Percentiles rank a stretch among this genome's conserved stretches.
Evolutionary conservation across 371 early-diverging fungal genomes (phyloP).

Genomic region (Neoconidiobolus thromboides): DNA sequence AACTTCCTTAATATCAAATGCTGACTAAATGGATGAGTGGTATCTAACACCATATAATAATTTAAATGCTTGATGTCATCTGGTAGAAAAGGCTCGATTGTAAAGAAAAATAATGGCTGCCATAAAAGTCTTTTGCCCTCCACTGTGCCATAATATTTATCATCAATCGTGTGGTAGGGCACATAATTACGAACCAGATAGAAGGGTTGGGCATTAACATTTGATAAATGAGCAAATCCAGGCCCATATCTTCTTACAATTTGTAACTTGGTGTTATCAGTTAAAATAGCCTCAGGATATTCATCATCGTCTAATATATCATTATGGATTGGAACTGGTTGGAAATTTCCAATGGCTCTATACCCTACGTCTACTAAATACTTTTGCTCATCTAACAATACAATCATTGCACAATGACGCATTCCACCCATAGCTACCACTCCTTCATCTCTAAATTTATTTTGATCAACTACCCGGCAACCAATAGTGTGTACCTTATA

Average conservation of each 20-base stretch:
- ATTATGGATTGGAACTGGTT: neutral
- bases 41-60: too few relatives aligned
- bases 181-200: neutral
- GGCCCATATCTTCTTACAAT: neutral
- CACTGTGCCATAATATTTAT: neutral
- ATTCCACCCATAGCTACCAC: neutral
- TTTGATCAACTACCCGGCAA: neutral
- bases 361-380: neutral
- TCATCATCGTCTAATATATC: neutral
- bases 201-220: neutral
- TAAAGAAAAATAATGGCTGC: neutral
- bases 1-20: too few relatives aligned
- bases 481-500: neutral
- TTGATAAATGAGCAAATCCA: neutral
- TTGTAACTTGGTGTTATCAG: neutral
- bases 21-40: too few relatives aligned
- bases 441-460: neutral
- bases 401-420: constrained; percentile 1
- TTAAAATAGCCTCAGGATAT: neutral
- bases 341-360: neutral
- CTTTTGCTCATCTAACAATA: neutral
- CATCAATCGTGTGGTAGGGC: neutral
- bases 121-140: neutral
- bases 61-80: neutral
- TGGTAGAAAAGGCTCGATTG: neutral